Evolutionary conservation across 2,329 filamentous ascomycete species (phyloP).

Genomic region (Diaporthe sp.): DNA sequence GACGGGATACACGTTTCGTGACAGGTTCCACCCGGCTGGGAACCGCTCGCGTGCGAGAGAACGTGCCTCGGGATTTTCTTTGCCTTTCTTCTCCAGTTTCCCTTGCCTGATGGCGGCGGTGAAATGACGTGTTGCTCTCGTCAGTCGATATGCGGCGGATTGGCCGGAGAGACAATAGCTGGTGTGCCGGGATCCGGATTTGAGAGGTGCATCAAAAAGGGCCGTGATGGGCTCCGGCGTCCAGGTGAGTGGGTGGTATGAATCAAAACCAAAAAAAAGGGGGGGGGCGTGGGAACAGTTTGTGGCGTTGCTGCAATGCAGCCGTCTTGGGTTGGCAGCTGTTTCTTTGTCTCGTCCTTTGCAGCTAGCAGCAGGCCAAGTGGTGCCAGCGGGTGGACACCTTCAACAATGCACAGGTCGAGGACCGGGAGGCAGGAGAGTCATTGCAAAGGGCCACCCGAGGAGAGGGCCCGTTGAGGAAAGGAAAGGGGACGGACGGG

Average conservation of each 20-base stretch:
- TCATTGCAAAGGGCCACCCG: not conserved
- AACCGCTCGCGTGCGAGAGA: not conserved
- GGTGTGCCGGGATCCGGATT: not conserved
- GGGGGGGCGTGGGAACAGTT: not conserved
- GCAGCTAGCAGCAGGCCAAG: not conserved
- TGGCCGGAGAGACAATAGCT: not conserved
- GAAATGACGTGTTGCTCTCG: not conserved
- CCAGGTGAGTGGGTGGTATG: not conserved
- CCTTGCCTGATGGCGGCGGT: not conserved
- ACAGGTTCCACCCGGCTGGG: slow-evolving; percentile 30
- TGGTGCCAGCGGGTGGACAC: slow-evolving; percentile 1
- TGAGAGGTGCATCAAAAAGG: not conserved
- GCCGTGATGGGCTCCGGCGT: not conserved
- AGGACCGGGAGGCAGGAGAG: not conserved
- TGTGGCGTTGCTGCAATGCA: slow-evolving; percentile 18
- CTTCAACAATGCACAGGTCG: not conserved
- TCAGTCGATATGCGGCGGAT: not conserved
- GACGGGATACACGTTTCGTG: not conserved
- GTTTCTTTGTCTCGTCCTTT: not conserved
- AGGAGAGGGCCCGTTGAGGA: not conserved
- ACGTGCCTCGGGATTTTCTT: not conserved
- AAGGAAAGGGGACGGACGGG: slow-evolving; percentile 19
- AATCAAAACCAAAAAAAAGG: not conserved
- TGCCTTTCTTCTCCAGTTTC: not conserved
- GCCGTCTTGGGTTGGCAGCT: not conserved